These are phyloP conservation scores for Wickerhamomyces mucosus DNA, from an alignment of 805 yeast species.

Conservation along the genomic window DNA sequence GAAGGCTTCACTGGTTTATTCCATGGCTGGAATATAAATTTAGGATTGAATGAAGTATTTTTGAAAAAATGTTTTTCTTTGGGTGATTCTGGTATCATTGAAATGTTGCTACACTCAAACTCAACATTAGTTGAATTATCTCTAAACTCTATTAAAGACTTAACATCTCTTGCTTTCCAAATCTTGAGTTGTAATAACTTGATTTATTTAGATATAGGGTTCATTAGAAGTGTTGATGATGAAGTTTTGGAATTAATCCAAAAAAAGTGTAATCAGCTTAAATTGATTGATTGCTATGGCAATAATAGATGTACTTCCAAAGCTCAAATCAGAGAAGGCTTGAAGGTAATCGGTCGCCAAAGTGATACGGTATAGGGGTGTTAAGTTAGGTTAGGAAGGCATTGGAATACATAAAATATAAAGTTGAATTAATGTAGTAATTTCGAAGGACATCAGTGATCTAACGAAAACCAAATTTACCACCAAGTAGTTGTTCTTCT, in stretches of 20 bases:
- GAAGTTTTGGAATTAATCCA: slow-evolving; percentile 48
- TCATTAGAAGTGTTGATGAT: slow-evolving; percentile 71
- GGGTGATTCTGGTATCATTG: slow-evolving; percentile 52
- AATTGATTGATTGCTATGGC: slow-evolving; percentile 73
- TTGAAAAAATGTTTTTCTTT: slow-evolving; percentile 58
- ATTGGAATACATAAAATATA: too few relatives aligned
- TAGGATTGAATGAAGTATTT: slow-evolving; percentile 51
- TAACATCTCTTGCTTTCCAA: slow-evolving; percentile 43
- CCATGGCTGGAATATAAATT: slow-evolving; percentile 40
- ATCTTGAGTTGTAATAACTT: slow-evolving; percentile 47
- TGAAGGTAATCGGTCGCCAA: slow-evolving; percentile 67
- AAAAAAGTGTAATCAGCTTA: slow-evolving; percentile 49
- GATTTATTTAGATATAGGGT: slow-evolving; percentile 66
- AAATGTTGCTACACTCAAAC: slow-evolving; percentile 53
- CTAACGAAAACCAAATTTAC: too few relatives aligned
- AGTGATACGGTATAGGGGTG: slow-evolving; percentile 43
- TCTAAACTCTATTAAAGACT: slow-evolving; percentile 59
- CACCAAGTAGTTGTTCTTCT: too few relatives aligned
- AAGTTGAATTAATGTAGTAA: too few relatives aligned
- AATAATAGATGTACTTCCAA: slow-evolving; percentile 54
- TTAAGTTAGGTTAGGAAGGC: too few relatives aligned
- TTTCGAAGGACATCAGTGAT: too few relatives aligned
- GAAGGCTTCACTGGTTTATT: slow-evolving; percentile 57
- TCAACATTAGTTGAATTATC: slow-evolving; percentile 59
- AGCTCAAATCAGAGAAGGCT: slow-evolving; percentile 41